A percentile compares a stretch with the other conserved stretches of the same genome.
Conservation (phyloP, 768 basidiomycete species). For the Tylopilus sp. region DNA sequence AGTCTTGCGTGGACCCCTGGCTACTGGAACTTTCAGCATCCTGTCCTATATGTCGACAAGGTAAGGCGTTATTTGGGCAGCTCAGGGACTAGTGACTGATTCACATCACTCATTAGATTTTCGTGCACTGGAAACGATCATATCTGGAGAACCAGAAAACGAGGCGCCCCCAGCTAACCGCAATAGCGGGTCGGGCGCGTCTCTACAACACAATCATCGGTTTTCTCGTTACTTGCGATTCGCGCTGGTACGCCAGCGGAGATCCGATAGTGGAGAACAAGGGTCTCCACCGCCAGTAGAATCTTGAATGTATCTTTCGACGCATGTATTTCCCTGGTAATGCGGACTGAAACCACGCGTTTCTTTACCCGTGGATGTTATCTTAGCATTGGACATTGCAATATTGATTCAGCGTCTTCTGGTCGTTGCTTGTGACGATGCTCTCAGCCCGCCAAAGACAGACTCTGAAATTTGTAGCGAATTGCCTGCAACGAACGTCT, state of each 20-base stretch:
- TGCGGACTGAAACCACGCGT: too few species aligned
- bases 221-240: constrained; percentile 59
- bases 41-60: constrained; percentile 91
- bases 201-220: constrained; percentile 39
- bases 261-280: constrained; percentile 33
- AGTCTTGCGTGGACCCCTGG: constrained; percentile 91
- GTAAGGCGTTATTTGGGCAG: constrained; percentile 37
- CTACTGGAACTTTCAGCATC: constrained; percentile 84
- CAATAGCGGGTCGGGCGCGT: constrained; percentile 13
- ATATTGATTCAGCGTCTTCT: too few species aligned
- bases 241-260: constrained; percentile 47
- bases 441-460: too few species aligned
- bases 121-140: constrained; percentile 56
- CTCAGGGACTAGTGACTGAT: background rate
- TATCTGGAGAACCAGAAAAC: constrained; percentile 35
- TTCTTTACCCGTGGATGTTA: too few species aligned
- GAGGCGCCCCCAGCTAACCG: constrained; percentile 7
- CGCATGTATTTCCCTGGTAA: background rate
- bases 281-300: constrained; percentile 14
- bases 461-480: too few species aligned
- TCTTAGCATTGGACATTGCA: too few species aligned
- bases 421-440: too few species aligned
- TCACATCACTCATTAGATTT: constrained; percentile 42
- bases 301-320: constrained; percentile 3
- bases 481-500: too few species aligned